Conservation (phyloP, 164 flowering plant genomes). For the Hamamelis virginiana region DNA sequence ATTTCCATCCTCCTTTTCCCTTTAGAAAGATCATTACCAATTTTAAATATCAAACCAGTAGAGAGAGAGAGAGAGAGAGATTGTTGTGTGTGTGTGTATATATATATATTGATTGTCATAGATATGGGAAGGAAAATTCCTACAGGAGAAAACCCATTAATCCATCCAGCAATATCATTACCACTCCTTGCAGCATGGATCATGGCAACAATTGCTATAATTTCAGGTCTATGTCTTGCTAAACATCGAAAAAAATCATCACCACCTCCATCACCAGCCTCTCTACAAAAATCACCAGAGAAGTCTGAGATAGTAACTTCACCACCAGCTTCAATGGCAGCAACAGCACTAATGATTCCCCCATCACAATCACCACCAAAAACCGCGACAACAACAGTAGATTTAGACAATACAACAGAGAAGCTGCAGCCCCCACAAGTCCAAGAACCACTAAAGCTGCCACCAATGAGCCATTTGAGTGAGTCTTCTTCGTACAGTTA, state of each 20-base stretch:
- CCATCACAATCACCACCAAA: background rate
- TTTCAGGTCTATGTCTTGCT: constrained; percentile 22
- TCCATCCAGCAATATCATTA: constrained; percentile 24
- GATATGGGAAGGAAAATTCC: constrained; percentile 42
- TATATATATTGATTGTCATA: no score
- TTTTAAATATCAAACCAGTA: no score
- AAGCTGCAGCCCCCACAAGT: background rate
- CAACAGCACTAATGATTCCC: background rate
- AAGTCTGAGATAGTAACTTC: background rate
- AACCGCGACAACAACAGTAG: background rate
- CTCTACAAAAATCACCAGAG: background rate
- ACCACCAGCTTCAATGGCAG: background rate
- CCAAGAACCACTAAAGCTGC: constrained; percentile 18
- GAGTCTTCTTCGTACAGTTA: constrained; percentile 4
- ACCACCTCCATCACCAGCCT: constrained; percentile 3
- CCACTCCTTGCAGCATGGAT: constrained; percentile 24
- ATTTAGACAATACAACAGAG: background rate
- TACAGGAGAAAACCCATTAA: constrained; percentile 4
- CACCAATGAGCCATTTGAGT: constrained; percentile 11
- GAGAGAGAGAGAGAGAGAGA: background rate
- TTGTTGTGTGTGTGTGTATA: background rate
- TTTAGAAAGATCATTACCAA: no score
- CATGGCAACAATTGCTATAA: constrained; percentile 27
- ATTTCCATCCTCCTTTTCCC: background rate
- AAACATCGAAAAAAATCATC: constrained; percentile 13